A percentile compares a stretch with the other conserved stretches of the same genome.
These are phyloP conservation scores for Ceratobasidium sp. DNA, from an alignment of 1,284 basidiomycete species.

Conservation along the genomic window DNA sequence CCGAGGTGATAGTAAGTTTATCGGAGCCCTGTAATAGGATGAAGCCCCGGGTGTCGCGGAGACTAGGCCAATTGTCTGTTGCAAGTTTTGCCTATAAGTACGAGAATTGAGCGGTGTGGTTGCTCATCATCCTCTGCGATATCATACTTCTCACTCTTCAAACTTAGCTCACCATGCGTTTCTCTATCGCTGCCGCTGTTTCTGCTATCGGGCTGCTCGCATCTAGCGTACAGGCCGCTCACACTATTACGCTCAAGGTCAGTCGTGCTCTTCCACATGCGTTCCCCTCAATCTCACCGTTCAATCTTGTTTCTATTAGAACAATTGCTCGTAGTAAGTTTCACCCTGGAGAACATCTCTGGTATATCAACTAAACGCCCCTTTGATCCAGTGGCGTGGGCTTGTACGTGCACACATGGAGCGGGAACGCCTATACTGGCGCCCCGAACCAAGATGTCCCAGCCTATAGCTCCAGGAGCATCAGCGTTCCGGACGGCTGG, in stretches of 20 bases:
- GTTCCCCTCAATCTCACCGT: neutral
- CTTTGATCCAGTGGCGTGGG: slow-evolving; percentile 4
- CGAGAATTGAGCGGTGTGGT: no score
- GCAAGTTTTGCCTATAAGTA: no score
- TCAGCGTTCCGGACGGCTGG: slow-evolving; percentile 9
- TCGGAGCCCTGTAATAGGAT: no score
- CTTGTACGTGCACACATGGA: slow-evolving; percentile 3
- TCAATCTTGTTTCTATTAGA: neutral
- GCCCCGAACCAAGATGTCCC: neutral
- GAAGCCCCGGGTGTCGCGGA: no score
- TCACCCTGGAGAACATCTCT: neutral
- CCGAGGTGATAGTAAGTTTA: no score
- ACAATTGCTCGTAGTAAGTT: slow-evolving; percentile 19
- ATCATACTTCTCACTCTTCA: neutral
- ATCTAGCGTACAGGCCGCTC: slow-evolving; percentile 15
- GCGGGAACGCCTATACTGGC: slow-evolving; percentile 15
- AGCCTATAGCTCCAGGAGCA: neutral
- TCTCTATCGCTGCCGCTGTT: neutral
- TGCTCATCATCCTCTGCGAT: no score
- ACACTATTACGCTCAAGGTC: slow-evolving; percentile 1
- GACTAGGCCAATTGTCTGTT: no score
- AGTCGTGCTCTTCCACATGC: neutral
- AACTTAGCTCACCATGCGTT: neutral
- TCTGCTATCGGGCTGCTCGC: slow-evolving; percentile 5
- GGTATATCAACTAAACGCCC: neutral